Percentiles rank a stretch among this genome's conserved stretches.
Evolutionary conservation across 2,329 filamentous ascomycete species (phyloP).

Genomic region (Coniochaeta pulveracea): DNA sequence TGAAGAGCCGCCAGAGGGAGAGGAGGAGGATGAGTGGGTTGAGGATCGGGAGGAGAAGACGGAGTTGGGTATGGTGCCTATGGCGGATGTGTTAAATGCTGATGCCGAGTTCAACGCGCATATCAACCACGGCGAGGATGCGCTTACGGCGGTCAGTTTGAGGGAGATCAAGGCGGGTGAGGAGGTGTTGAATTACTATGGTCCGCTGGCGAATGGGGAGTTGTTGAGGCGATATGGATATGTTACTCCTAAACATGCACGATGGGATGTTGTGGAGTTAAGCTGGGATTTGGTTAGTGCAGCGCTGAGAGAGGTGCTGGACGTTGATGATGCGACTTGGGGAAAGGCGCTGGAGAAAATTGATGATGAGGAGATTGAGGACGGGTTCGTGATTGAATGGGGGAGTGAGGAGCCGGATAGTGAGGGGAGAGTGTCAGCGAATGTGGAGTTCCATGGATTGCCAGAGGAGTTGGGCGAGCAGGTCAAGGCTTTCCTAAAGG

Average conservation of each 20-base stretch:
- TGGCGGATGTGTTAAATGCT: constrained; percentile 84
- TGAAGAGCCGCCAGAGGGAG: constrained; percentile 43
- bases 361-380: constrained; percentile 59
- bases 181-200: constrained; percentile 84
- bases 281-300: constrained; percentile 36
- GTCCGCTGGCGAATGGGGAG: constrained; percentile 71
- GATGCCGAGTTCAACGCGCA: constrained; percentile 79
- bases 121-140: constrained; percentile 39
- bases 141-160: constrained; percentile 60
- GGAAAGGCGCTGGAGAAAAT: constrained; percentile 33
- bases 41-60: constrained; percentile 47
- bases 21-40: constrained; percentile 53
- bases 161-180: constrained; percentile 57
- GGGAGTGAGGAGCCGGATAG: constrained; percentile 38
- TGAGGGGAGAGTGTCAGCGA: constrained; percentile 24
- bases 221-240: constrained; percentile 79
- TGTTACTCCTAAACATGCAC: constrained; percentile 63
- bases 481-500: constrained; percentile 37
- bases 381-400: constrained; percentile 59
- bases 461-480: constrained; percentile 41
- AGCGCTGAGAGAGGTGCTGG: constrained; percentile 9
- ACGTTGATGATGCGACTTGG: constrained; percentile 19
- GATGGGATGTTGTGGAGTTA: constrained; percentile 77
- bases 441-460: constrained; percentile 26
- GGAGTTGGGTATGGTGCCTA: constrained; percentile 76